Evolutionary conservation across 1,139 yeast genomes (phyloP).

Genomic region (Pichia sp.): DNA sequence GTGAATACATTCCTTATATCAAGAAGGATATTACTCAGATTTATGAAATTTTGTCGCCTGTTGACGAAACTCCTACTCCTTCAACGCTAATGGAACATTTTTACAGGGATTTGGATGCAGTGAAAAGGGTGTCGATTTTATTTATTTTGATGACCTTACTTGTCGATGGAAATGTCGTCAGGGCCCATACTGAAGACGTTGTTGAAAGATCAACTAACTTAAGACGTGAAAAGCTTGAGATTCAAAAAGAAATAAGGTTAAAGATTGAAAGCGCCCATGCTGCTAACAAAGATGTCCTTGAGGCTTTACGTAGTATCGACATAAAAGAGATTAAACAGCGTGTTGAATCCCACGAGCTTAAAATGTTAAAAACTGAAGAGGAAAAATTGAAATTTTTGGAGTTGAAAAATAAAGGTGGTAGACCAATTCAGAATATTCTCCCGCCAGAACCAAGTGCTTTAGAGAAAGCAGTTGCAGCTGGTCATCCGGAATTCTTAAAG

Average conservation of each 20-base stretch:
- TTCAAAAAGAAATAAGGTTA: conserved; percentile 52
- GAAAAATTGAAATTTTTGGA: conserved; percentile 16
- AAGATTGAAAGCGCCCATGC: conserved; percentile 44
- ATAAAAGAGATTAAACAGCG: conserved; percentile 20
- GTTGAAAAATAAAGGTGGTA: conserved; percentile 28
- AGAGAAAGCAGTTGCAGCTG: conserved; percentile 42
- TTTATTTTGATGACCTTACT: conserved; percentile 51
- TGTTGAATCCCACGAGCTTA: conserved; percentile 18
- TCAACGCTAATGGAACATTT: conserved; percentile 45
- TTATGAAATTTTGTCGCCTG: conserved; percentile 51
- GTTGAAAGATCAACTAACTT: conserved; percentile 56
- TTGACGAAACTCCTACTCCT: conserved; percentile 42
- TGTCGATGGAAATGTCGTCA: conserved; percentile 50
- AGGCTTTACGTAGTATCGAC: conserved; percentile 25
- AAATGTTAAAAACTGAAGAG: conserved; percentile 8
- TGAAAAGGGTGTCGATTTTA: conserved; percentile 45
- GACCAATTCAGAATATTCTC: conserved; percentile 22
- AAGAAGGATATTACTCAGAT: conserved; percentile 39
- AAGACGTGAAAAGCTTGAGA: conserved; percentile 64
- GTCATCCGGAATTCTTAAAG: conserved; percentile 40
- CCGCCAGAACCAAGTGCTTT: conserved; percentile 40
- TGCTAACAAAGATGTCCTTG: conserved; percentile 35
- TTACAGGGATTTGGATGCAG: conserved; percentile 39
- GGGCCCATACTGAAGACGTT: conserved; percentile 61
- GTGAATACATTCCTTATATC: conserved; percentile 54